Evolutionary conservation across 805 yeast species (phyloP).

Genomic region (Candida railenensis): DNA sequence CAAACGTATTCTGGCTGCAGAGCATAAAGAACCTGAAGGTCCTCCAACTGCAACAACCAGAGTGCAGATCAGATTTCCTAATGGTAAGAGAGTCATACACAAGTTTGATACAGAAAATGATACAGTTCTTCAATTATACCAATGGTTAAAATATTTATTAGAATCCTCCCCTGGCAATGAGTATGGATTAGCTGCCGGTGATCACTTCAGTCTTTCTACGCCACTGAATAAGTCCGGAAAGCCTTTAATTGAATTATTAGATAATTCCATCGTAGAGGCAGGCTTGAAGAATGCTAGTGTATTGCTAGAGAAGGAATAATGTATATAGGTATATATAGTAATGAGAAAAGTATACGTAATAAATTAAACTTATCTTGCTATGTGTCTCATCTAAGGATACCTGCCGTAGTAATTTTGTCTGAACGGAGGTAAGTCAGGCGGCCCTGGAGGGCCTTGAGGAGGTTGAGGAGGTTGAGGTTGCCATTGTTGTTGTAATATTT

Average conservation of each 20-base stretch:
- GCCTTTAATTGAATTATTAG: slow-evolving; percentile 59
- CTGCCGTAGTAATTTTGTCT: slow-evolving; percentile 1
- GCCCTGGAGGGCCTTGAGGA: neutral
- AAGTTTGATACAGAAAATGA: slow-evolving; percentile 57
- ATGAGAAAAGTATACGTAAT: too few relatives aligned
- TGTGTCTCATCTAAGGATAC: neutral
- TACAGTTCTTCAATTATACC: slow-evolving; percentile 58
- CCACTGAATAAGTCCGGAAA: slow-evolving; percentile 41
- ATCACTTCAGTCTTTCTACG: slow-evolving; percentile 31
- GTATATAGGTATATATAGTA: slow-evolving; percentile 1
- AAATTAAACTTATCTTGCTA: neutral
- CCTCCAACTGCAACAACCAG: slow-evolving; percentile 62
- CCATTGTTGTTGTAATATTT: neutral
- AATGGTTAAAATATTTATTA: slow-evolving; percentile 62
- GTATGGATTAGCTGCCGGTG: slow-evolving; percentile 50
- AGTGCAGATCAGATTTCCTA: slow-evolving; percentile 84
- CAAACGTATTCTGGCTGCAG: slow-evolving; percentile 47
- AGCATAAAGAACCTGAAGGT: slow-evolving; percentile 62
- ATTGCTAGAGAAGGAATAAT: slow-evolving; percentile 53
- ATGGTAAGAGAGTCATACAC: slow-evolving; percentile 79
- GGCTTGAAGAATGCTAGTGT: slow-evolving; percentile 82
- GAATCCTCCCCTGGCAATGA: slow-evolving; percentile 38
- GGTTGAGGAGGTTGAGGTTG: neutral
- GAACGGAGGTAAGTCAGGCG: slow-evolving; percentile 9
- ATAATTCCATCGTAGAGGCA: slow-evolving; percentile 64